A percentile compares a stretch with the other conserved stretches of the same genome.
These are phyloP conservation scores for Tolypocladium paradoxum DNA, from an alignment of 2,329 filamentous ascomycete genomes.

Conservation along the genomic window DNA sequence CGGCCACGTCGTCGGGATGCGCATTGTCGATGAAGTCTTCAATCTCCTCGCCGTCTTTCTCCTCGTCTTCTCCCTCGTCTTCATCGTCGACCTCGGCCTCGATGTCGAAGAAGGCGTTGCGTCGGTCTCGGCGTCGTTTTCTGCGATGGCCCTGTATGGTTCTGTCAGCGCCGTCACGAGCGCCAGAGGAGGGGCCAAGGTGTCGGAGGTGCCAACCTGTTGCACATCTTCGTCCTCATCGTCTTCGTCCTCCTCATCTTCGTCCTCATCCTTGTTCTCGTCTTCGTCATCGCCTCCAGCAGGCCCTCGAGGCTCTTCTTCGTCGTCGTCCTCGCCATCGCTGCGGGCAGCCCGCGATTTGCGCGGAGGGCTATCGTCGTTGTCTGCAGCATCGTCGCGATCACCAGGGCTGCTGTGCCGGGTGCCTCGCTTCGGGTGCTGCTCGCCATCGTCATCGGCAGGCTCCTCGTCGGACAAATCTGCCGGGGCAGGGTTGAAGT, in stretches of 20 bases:
- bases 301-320: constrained; percentile 11
- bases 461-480: constrained; percentile 55
- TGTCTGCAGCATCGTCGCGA: constrained; percentile 18
- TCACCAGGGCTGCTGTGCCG: constrained; percentile 27
- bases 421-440: constrained; percentile 19
- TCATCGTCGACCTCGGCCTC: constrained; percentile 98
- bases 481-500: constrained; percentile 77
- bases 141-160: constrained; percentile 50
- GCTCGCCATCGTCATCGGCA: constrained; percentile 28
- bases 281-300: constrained; percentile 22
- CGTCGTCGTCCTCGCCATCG: constrained; percentile 31
- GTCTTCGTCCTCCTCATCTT: constrained; percentile 44
- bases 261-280: constrained; percentile 28
- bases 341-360: constrained; percentile 12
- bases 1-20: constrained; percentile 80
- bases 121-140: constrained; percentile 68
- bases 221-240: constrained; percentile 60
- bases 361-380: constrained; percentile 21
- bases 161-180: constrained; percentile 13
- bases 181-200: too few relatives aligned
- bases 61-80: constrained; percentile 77
- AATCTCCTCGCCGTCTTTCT: constrained; percentile 74
- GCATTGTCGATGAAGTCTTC: constrained; percentile 82
- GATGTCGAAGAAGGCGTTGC: constrained; percentile 89
- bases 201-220: constrained; percentile 31